Evolutionary conservation across 495 filamentous ascomycete genomes (phyloP).

Genomic region (Hypomontagnella monticulosa): DNA sequence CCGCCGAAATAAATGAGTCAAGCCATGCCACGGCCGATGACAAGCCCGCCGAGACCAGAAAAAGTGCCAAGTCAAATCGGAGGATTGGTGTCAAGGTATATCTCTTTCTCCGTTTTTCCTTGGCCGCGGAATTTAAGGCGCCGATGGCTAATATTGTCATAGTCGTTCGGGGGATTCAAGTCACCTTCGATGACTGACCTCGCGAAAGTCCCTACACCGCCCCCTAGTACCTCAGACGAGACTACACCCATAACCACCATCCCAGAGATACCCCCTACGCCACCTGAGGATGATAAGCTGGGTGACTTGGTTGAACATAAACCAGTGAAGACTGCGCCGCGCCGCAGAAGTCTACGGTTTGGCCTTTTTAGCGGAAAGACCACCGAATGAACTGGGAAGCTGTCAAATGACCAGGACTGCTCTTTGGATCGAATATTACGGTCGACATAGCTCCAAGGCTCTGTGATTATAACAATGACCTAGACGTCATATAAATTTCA

Average conservation of each 20-base stretch:
- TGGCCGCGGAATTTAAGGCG: constrained; percentile 3
- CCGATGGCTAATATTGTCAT: constrained; percentile 25
- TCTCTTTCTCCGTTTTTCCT: constrained; percentile 4
- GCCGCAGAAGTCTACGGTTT: constrained; percentile 43
- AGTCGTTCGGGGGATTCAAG: constrained; percentile 45
- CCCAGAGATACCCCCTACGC: constrained; percentile 45
- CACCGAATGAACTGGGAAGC: constrained; percentile 4
- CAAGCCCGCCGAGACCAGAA: constrained; percentile 38
- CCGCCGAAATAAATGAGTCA: constrained; percentile 71
- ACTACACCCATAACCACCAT: constrained; percentile 44
- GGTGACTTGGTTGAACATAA: constrained; percentile 35
- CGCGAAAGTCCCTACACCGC: constrained; percentile 37
- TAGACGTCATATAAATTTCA: constrained; percentile 6
- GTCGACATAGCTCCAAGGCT: not conserved
- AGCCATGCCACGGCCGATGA: constrained; percentile 40
- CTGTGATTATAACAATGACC: not conserved
- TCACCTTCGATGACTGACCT: constrained; percentile 41
- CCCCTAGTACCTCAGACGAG: constrained; percentile 42
- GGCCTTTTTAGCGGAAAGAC: constrained; percentile 41
- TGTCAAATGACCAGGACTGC: not conserved
- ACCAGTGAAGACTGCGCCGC: constrained; percentile 37
- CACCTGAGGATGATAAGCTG: constrained; percentile 42
- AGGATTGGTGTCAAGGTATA: constrained; percentile 44
- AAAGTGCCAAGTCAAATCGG: constrained; percentile 38
- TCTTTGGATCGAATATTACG: not conserved